These are phyloP conservation scores for Neurospora sp. DNA, from an alignment of 495 filamentous ascomycete species.

Conservation along the genomic window DNA sequence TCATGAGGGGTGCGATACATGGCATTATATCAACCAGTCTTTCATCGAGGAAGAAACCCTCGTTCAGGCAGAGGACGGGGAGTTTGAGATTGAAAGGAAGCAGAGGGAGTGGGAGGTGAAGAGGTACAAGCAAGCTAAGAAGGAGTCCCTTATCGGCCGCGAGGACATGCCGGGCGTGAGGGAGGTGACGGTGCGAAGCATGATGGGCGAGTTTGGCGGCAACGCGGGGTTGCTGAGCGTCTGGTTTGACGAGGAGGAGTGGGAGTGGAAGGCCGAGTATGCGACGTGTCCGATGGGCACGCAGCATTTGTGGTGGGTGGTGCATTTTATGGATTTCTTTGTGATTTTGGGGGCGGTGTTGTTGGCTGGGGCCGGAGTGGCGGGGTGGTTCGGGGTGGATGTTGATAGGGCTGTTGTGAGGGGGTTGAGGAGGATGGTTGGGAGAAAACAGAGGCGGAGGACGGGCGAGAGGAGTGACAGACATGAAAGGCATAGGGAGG, in stretches of 20 bases:
- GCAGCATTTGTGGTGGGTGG: conserved; percentile 91
- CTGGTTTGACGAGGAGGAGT: conserved; percentile 68
- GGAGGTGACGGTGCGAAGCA: conserved; percentile 90
- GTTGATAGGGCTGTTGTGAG: conserved; percentile 10
- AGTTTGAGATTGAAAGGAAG: conserved; percentile 5
- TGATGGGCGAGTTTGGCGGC: conserved; percentile 93
- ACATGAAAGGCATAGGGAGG: neutral
- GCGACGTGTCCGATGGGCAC: conserved; percentile 63
- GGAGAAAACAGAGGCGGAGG: neutral
- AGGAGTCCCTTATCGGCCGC: conserved; percentile 20
- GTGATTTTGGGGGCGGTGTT: conserved; percentile 29
- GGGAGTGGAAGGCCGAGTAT: conserved; percentile 77
- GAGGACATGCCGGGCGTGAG: conserved; percentile 48
- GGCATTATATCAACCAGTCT: conserved; percentile 60
- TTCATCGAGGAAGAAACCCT: conserved; percentile 1
- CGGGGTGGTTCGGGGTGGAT: conserved; percentile 12
- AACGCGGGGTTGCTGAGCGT: conserved; percentile 77
- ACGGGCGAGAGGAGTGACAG: neutral
- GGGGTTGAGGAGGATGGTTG: neutral
- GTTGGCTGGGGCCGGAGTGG: conserved; percentile 13
- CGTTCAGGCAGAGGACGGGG: conserved; percentile 14
- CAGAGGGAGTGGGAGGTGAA: conserved; percentile 30
- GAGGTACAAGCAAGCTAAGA: conserved; percentile 27
- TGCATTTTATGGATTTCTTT: conserved; percentile 62
- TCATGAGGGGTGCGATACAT: conserved; percentile 83